Evolutionary conservation across 73 alveolate genomes (phyloP).

Genomic region (Tetrahymena malaccensis): DNA sequence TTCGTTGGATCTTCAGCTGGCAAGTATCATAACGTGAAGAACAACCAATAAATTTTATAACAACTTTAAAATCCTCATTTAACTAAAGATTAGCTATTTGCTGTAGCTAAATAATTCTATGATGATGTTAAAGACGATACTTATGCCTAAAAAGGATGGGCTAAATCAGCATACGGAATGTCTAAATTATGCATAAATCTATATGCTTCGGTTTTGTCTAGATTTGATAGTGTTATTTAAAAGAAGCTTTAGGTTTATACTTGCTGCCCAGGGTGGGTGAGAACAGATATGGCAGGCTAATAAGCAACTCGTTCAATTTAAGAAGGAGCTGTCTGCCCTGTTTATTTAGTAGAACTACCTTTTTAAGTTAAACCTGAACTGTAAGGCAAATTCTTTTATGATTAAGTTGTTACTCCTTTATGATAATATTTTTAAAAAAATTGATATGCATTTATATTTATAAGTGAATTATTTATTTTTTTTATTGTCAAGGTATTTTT

Average conservation of each 20-base stretch:
- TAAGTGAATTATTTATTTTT: too few species aligned
- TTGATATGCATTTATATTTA: too few species aligned
- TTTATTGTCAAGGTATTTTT: too few species aligned
- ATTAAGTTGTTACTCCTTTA: conserved; percentile 30
- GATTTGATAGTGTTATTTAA: conserved; percentile 20
- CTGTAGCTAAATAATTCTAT: conserved; percentile 54
- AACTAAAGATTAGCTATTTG: conserved; percentile 40
- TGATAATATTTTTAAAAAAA: background rate
- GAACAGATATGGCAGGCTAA: conserved; percentile 71
- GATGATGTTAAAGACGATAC: conserved; percentile 38
- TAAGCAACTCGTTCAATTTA: conserved; percentile 58
- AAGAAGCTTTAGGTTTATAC: conserved; percentile 53
- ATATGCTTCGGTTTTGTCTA: conserved; percentile 43
- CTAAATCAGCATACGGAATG: conserved; percentile 46
- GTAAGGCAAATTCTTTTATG: conserved; percentile 56
- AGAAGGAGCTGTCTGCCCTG: conserved; percentile 60
- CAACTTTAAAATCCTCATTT: conserved; percentile 38
- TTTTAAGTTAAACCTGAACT: conserved; percentile 48
- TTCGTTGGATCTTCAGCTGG: conserved; percentile 39
- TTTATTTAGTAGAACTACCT: conserved; percentile 57
- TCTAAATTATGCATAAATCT: conserved; percentile 55
- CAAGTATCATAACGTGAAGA: background rate
- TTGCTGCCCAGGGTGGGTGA: conserved; percentile 77
- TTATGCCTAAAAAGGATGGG: conserved; percentile 17
- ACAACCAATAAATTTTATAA: conserved; percentile 28